A percentile compares a stretch with the other conserved stretches of the same genome.
Conservation (phyloP, 2,329 filamentous ascomycete species). For the Verticillium isaacii region DNA sequence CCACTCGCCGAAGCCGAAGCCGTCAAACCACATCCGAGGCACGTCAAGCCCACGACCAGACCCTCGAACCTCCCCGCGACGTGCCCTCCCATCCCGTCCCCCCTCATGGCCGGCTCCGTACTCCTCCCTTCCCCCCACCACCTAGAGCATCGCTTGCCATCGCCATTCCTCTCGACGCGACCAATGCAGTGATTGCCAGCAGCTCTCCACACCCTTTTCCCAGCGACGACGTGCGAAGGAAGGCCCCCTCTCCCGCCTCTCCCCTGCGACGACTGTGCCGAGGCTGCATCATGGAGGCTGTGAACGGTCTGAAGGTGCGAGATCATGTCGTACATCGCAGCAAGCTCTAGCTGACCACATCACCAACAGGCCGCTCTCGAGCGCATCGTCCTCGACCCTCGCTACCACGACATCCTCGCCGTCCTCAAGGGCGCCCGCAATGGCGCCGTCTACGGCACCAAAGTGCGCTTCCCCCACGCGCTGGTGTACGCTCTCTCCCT, state of each 20-base stretch:
- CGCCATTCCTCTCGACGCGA: background rate
- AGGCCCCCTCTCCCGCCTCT: background rate
- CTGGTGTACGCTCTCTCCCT: slow-evolving; percentile 56
- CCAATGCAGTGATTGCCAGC: background rate
- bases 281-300: background rate
- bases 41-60: background rate
- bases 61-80: background rate
- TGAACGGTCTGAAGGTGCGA: background rate
- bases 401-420: slow-evolving; percentile 78
- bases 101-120: background rate
- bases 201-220: background rate
- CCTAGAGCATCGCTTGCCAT: background rate
- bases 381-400: slow-evolving; percentile 73
- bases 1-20: background rate
- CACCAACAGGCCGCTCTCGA: slow-evolving; percentile 60
- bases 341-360: too few relatives aligned
- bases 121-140: background rate
- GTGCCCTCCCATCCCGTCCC: background rate
- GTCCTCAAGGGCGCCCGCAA: slow-evolving; percentile 93
- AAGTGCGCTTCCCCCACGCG: slow-evolving; percentile 97
- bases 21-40: background rate
- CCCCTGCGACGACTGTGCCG: background rate
- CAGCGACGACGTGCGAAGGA: background rate
- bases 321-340: too few relatives aligned
- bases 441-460: slow-evolving; percentile 92